These are phyloP conservation scores for Apiotrichum laibachii DNA, from an alignment of 1,284 basidiomycete species.

Conservation along the genomic window DNA sequence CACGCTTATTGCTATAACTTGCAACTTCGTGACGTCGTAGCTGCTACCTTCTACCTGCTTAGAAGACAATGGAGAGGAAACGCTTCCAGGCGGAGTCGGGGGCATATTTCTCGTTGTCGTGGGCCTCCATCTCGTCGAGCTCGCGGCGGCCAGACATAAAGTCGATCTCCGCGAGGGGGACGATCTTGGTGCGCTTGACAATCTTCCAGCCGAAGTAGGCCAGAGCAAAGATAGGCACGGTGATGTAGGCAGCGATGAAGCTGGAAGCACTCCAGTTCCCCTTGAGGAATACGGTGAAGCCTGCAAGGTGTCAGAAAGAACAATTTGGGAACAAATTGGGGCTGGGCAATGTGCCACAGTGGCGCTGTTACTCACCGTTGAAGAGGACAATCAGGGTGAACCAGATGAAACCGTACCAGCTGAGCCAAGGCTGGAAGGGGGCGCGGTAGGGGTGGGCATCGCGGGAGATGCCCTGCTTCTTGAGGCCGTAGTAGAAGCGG, in stretches of 20 bases:
- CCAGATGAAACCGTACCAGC: constrained; percentile 29
- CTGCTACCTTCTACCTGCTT: neutral
- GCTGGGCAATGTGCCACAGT: neutral
- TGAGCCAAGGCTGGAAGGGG: constrained; percentile 22
- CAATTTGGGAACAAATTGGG: neutral
- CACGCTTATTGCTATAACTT: neutral
- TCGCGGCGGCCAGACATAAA: constrained; percentile 63
- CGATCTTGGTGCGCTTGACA: constrained; percentile 57
- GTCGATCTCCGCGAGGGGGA: constrained; percentile 61
- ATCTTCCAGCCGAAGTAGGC: constrained; percentile 58
- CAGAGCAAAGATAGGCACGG: constrained; percentile 23
- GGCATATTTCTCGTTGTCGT: constrained; percentile 34
- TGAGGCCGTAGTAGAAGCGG: constrained; percentile 66
- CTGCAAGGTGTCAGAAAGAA: constrained; percentile 27
- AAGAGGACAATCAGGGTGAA: constrained; percentile 41
- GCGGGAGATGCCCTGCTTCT: constrained; percentile 60
- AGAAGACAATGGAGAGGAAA: constrained; percentile 33
- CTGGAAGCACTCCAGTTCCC: constrained; percentile 55
- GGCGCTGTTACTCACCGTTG: constrained; percentile 15
- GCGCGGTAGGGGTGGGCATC: constrained; percentile 58
- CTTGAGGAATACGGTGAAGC: constrained; percentile 60
- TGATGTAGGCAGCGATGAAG: constrained; percentile 53
- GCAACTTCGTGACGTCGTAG: no score
- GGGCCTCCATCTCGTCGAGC: constrained; percentile 60
- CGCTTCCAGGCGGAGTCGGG: constrained; percentile 27